These are phyloP conservation scores for Phytophthora quininea DNA, from an alignment of 352 stramenopile genomes.

Conservation along the genomic window DNA sequence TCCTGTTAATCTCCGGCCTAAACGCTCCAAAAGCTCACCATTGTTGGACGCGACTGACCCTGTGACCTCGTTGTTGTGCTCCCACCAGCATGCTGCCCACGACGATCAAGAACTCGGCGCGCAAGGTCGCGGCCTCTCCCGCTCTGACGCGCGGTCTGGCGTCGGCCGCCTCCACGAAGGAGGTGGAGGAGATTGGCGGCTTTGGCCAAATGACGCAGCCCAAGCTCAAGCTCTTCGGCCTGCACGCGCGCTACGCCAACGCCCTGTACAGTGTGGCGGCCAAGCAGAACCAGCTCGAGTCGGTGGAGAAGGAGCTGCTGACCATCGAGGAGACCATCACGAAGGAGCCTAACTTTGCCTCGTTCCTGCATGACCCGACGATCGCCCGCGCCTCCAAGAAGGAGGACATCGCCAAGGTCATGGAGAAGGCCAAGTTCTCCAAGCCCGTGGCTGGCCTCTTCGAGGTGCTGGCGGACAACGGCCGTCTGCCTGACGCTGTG, in stretches of 20 bases:
- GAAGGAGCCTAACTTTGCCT: slow-evolving; percentile 90
- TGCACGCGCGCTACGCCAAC: slow-evolving; percentile 97
- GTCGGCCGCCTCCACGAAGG: slow-evolving; percentile 39
- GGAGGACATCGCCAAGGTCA: slow-evolving; percentile 91
- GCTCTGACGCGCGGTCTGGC: slow-evolving; percentile 49
- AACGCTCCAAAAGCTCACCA: too few relatives aligned
- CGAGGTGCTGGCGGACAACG: slow-evolving; percentile 96
- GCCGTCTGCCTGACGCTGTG: slow-evolving; percentile 89
- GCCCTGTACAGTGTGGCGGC: slow-evolving; percentile 96
- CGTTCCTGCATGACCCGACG: slow-evolving; percentile 97
- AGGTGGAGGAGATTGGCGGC: slow-evolving; percentile 71
- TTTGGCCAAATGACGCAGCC: slow-evolving; percentile 86
- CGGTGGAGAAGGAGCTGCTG: slow-evolving; percentile 91
- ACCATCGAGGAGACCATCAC: slow-evolving; percentile 79
- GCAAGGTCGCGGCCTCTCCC: slow-evolving; percentile 47
- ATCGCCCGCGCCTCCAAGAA: slow-evolving; percentile 95
- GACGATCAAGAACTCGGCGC: slow-evolving; percentile 70
- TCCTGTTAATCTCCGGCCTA: too few relatives aligned
- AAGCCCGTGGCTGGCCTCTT: slow-evolving; percentile 96
- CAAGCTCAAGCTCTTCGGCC: slow-evolving; percentile 95
- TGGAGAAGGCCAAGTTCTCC: slow-evolving; percentile 92
- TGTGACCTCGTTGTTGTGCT: neutral
- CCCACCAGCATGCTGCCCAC: slow-evolving; percentile 67
- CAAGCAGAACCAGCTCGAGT: slow-evolving; percentile 82
- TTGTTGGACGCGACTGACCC: slow-evolving; percentile 9